These are phyloP conservation scores for Lathyrus aphaca DNA, from an alignment of 306 rosid genomes.

Conservation along the genomic window DNA sequence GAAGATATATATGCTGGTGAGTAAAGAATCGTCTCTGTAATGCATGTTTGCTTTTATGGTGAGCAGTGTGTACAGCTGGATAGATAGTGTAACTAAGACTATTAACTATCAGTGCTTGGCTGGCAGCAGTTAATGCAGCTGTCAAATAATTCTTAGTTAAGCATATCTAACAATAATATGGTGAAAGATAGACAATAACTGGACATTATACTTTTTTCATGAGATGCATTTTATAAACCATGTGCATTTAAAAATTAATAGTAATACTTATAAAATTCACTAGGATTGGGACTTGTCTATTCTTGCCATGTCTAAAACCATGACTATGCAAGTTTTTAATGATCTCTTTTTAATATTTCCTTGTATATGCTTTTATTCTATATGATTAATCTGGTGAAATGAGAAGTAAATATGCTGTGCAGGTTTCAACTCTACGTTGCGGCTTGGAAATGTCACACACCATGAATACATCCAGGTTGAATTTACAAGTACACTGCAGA, in stretches of 20 bases:
- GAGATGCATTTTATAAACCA: slow-evolving; percentile 1
- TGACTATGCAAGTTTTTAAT: not conserved
- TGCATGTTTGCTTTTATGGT: slow-evolving; percentile 4
- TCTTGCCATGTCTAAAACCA: slow-evolving; percentile 14
- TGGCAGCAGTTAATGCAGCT: not conserved
- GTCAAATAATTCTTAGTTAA: not conserved
- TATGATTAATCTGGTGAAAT: slow-evolving; percentile 22
- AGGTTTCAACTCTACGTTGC: slow-evolving; percentile 97
- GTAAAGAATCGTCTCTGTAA: slow-evolving; percentile 19
- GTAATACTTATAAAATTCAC: not conserved
- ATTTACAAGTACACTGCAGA: slow-evolving; percentile 27
- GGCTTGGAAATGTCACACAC: slow-evolving; percentile 94
- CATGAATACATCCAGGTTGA: slow-evolving; percentile 95
- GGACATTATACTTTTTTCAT: slow-evolving; percentile 9
- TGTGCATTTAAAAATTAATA: not conserved
- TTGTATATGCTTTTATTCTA: not conserved
- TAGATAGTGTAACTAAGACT: not conserved
- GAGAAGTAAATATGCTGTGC: slow-evolving; percentile 34
- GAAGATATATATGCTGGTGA: slow-evolving; percentile 94
- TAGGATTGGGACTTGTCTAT: slow-evolving; percentile 1
- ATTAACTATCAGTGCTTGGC: not conserved
- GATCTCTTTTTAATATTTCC: slow-evolving; percentile 6
- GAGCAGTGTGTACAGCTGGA: not conserved
- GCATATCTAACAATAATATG: not conserved
- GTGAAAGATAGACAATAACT: not conserved